phyloP scores from a whole-genome alignment of 768 basidiomycete genomes.

The Boletus fagicola region DNA sequence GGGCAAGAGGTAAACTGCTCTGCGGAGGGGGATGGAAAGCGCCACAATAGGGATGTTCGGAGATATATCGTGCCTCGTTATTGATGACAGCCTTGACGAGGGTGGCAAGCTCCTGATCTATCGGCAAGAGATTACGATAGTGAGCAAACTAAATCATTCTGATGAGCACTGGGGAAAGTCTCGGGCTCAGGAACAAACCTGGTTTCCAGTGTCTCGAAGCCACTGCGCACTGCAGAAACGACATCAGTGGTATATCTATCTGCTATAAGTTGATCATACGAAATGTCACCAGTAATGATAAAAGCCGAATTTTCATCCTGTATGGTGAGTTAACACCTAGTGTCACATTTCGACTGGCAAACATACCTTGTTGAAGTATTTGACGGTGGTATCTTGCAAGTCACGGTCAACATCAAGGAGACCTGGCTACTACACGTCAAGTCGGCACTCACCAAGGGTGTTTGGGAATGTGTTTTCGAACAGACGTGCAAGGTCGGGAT shows the following conservation, averaged over 20 bases:
- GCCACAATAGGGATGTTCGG: constrained; percentile 75
- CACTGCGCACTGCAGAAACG: constrained; percentile 62
- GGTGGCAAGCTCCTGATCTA: constrained; percentile 56
- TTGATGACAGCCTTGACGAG: constrained; percentile 82
- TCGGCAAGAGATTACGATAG: constrained; percentile 57
- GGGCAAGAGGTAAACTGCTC: constrained; percentile 59
- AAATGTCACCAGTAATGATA: constrained; percentile 80
- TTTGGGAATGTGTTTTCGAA: constrained; percentile 86
- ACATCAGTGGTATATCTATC: constrained; percentile 6
- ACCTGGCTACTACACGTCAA: not conserved
- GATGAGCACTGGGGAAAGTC: not conserved
- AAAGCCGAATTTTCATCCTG: constrained; percentile 72
- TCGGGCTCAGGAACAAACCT: constrained; percentile 40
- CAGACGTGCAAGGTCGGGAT: constrained; percentile 72
- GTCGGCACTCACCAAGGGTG: constrained; percentile 56
- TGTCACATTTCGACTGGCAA: not conserved
- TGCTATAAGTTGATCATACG: constrained; percentile 43
- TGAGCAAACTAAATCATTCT: constrained; percentile 56
- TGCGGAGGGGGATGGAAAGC: constrained; percentile 80
- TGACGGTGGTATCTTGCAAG: constrained; percentile 69
- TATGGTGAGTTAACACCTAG: constrained; percentile 5
- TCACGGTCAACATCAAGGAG: not conserved
- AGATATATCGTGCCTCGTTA: constrained; percentile 72
- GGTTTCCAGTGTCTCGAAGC: constrained; percentile 80
- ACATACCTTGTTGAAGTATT: constrained; percentile 64